phyloP scores from a whole-genome alignment of 148 eudicot genomes.

The Cornus florida region DNA sequence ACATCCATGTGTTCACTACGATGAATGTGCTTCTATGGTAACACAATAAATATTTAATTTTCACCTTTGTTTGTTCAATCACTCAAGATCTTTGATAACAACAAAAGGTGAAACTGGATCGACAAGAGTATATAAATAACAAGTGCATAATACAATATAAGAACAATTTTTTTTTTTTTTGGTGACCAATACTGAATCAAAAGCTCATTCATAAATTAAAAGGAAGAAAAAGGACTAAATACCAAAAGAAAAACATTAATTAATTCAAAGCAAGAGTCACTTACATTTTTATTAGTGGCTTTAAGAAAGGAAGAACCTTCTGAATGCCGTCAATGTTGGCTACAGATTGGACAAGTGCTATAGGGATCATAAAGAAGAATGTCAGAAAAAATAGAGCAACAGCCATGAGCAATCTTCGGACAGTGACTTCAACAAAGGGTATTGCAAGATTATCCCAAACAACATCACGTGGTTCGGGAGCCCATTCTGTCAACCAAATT shows the following conservation, averaged over 20 bases:
- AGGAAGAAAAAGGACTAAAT: neutral
- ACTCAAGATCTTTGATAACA: neutral
- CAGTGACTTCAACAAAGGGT: slow-evolving; percentile 72
- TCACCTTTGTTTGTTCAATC: neutral
- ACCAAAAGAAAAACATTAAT: neutral
- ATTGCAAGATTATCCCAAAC: slow-evolving; percentile 91
- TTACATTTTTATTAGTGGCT: slow-evolving; percentile 59
- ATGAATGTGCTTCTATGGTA: too few relatives aligned
- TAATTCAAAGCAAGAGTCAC: slow-evolving; percentile 20
- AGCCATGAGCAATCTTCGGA: slow-evolving; percentile 71
- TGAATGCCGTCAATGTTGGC: slow-evolving; percentile 87
- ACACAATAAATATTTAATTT: neutral
- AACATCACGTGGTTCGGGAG: slow-evolving; percentile 93
- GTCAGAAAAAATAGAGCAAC: slow-evolving; percentile 78
- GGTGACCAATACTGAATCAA: too few relatives aligned
- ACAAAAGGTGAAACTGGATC: neutral
- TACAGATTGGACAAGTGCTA: slow-evolving; percentile 83
- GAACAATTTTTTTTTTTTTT: too few relatives aligned
- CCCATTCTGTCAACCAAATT: slow-evolving; percentile 94
- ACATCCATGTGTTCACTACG: neutral
- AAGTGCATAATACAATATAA: too few relatives aligned
- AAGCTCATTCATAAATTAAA: neutral
- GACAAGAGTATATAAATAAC: too few relatives aligned
- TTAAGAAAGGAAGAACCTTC: slow-evolving; percentile 82
- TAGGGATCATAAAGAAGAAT: slow-evolving; percentile 94